These are phyloP conservation scores for Mucor irregularis DNA, from an alignment of 371 early-diverging fungal genomes.

Conservation along the genomic window DNA sequence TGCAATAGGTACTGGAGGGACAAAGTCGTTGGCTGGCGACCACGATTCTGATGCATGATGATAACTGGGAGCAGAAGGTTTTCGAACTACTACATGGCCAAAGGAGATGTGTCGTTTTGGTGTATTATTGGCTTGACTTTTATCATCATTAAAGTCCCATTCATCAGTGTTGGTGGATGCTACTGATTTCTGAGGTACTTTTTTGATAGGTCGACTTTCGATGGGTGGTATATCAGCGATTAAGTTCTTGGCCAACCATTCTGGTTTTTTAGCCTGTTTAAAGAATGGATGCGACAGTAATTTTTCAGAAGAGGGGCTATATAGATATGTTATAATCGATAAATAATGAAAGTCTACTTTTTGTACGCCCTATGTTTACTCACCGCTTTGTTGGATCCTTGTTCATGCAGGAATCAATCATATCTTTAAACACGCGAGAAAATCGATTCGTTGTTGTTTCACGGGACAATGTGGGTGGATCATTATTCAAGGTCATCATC, in stretches of 20 bases:
- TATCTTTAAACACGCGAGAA: constrained; percentile 77
- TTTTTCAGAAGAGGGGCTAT: constrained; percentile 79
- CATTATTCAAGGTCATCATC: constrained; percentile 86
- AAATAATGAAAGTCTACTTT: no score
- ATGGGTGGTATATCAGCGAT: constrained; percentile 70
- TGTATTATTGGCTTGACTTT: neutral
- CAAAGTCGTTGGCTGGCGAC: constrained; percentile 1
- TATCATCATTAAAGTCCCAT: constrained; percentile 46
- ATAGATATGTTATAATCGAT: no score
- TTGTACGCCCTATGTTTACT: neutral
- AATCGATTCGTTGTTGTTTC: constrained; percentile 74
- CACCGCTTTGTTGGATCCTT: constrained; percentile 82
- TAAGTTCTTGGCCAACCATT: constrained; percentile 63
- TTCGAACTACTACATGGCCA: constrained; percentile 45
- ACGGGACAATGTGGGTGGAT: constrained; percentile 83
- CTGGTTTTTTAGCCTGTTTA: constrained; percentile 72
- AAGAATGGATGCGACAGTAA: constrained; percentile 80
- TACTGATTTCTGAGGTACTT: constrained; percentile 27
- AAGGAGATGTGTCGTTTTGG: constrained; percentile 50
- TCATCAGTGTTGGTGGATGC: constrained; percentile 34
- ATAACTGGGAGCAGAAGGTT: constrained; percentile 6
- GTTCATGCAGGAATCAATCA: constrained; percentile 83
- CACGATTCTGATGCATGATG: constrained; percentile 21
- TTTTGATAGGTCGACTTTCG: constrained; percentile 56
- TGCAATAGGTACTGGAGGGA: neutral